Conservation (phyloP, 23 red algal genomes). For the Gracilaria gracilis region DNA sequence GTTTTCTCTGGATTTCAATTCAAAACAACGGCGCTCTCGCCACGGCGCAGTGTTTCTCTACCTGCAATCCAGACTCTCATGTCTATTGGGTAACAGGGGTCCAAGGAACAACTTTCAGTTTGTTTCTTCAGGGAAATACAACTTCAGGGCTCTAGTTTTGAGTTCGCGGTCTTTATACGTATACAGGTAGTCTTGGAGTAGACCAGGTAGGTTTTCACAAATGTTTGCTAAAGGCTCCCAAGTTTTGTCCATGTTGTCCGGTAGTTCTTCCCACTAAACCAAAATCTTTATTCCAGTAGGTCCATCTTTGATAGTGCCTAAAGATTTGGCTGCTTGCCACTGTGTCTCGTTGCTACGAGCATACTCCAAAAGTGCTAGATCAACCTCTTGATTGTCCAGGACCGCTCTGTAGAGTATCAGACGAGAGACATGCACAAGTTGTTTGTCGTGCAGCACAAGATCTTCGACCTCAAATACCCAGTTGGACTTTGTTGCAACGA, state of each 20-base stretch:
- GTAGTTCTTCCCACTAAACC: not conserved
- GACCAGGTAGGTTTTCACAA: not conserved
- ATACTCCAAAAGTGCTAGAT: not conserved
- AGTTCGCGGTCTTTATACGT: not conserved
- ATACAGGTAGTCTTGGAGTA: not conserved
- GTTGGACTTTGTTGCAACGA: not conserved
- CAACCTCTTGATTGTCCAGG: not conserved
- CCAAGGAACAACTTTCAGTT: not conserved
- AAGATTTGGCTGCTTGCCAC: not conserved
- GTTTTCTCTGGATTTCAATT: no score
- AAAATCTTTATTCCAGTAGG: not conserved
- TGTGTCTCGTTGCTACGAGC: not conserved
- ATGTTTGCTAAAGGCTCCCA: slow-evolving; percentile 1
- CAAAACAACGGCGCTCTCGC: no score
- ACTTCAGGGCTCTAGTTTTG: not conserved
- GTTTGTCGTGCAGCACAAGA: not conserved
- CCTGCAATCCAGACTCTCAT: no score
- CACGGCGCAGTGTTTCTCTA: no score
- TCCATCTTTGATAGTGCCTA: not conserved
- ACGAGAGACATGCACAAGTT: not conserved
- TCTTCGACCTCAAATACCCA: slow-evolving; percentile 12
- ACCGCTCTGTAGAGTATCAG: not conserved
- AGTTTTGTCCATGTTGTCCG: not conserved
- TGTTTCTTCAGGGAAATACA: not conserved
- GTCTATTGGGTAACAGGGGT: not conserved